Conservation (phyloP, 192 early-diverging fungal genomes). For the Mortierella claussenii region DNA sequence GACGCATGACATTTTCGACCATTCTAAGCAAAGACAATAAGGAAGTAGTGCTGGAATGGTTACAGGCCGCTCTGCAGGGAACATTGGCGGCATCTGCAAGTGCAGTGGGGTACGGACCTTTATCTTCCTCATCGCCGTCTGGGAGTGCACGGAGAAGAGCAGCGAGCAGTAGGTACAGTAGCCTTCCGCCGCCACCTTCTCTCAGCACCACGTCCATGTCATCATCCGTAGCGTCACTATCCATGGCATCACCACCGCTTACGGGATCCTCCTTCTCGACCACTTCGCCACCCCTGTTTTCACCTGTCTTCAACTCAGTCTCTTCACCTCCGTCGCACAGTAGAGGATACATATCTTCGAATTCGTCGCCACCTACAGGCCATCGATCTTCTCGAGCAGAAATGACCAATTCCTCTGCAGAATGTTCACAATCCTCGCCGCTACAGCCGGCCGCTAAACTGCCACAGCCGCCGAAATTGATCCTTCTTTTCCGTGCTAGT, state of each 20-base stretch:
- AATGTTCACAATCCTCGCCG: too few species aligned
- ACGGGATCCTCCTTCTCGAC: neutral
- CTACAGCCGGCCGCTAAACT: neutral
- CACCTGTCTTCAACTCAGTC: too few species aligned
- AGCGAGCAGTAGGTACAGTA: neutral
- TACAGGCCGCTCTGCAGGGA: slow-evolving; percentile 1
- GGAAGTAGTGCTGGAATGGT: slow-evolving; percentile 35
- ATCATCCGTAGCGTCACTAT: neutral
- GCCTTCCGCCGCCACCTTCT: neutral
- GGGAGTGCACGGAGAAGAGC: too few species aligned
- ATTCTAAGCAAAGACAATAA: slow-evolving; percentile 38
- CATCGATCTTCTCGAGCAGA: neutral
- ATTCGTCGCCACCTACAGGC: too few species aligned
- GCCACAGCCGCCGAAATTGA: slow-evolving; percentile 14
- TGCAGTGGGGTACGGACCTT: neutral
- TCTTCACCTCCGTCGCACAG: slow-evolving; percentile 1
- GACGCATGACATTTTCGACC: slow-evolving; percentile 43
- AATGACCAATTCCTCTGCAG: neutral
- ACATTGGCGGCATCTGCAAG: neutral
- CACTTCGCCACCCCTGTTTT: neutral
- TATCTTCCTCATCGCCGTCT: neutral
- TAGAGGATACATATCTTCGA: neutral
- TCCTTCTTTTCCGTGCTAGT: slow-evolving; percentile 31
- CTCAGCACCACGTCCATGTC: neutral
- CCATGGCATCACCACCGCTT: neutral